Percentiles rank a stretch among this genome's conserved stretches.
Conservation (phyloP, 1,139 yeast genomes). For the Tardiomyces digboiensis region DNA sequence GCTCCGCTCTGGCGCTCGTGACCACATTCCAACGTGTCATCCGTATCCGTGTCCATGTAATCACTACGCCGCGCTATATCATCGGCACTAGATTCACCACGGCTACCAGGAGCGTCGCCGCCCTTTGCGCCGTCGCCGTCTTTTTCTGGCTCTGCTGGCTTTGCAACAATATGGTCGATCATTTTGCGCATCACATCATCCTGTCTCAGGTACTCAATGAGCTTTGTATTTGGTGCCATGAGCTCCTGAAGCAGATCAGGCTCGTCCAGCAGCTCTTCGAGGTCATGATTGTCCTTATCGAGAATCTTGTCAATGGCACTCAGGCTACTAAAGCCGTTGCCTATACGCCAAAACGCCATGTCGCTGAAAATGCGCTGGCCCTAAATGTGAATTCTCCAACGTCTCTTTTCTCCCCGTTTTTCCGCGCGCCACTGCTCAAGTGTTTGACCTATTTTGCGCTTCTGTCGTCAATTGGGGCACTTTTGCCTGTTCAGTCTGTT, state of each 20-base stretch:
- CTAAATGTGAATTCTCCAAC: no score
- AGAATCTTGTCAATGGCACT: constrained; percentile 68
- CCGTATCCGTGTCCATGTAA: neutral
- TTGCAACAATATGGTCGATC: constrained; percentile 54
- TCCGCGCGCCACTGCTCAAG: no score
- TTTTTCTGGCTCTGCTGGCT: constrained; percentile 3
- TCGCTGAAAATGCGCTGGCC: no score
- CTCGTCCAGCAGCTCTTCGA: constrained; percentile 72
- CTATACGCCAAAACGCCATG: constrained; percentile 81
- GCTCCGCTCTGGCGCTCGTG: neutral
- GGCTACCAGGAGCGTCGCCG: neutral
- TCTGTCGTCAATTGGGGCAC: no score
- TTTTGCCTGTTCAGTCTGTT: no score
- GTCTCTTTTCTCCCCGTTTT: no score
- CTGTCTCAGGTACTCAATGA: constrained; percentile 72
- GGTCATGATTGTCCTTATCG: constrained; percentile 43
- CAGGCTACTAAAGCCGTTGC: constrained; percentile 70
- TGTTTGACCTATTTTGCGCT: no score
- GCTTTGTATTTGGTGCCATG: constrained; percentile 69
- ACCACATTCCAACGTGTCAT: neutral
- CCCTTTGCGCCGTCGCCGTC: constrained; percentile 3
- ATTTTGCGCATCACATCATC: constrained; percentile 57
- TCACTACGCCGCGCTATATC: neutral
- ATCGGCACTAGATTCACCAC: neutral
- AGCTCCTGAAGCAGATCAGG: constrained; percentile 81